Evolutionary conservation across 23 red algal genomes (phyloP).

Genomic region (Rhodosorus marinus): DNA sequence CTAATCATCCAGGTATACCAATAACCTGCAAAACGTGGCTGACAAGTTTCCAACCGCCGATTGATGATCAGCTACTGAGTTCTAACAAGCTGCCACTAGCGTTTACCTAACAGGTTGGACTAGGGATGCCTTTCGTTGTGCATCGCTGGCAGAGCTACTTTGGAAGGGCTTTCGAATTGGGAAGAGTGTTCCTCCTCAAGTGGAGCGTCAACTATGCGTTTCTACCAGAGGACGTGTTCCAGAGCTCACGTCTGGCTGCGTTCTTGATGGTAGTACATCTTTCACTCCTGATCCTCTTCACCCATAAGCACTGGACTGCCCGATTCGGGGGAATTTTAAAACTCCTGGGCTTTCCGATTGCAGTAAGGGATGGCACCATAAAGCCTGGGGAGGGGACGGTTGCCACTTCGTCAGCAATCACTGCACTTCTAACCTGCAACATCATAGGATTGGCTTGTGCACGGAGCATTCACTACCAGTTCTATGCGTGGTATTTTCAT

Average conservation of each 20-base stretch:
- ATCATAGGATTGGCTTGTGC: constrained; percentile 65
- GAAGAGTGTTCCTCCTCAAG: constrained; percentile 41
- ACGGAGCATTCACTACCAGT: constrained; percentile 87
- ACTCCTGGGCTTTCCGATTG: neutral
- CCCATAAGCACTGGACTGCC: constrained; percentile 20
- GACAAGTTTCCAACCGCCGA: constrained; percentile 15
- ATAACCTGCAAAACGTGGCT: no score
- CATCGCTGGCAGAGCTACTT: no score
- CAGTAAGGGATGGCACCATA: neutral
- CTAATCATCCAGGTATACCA: constrained; percentile 38
- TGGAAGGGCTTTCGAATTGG: constrained; percentile 71
- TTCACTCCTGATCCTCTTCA: constrained; percentile 24
- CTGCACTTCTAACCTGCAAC: constrained; percentile 42
- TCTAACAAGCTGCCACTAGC: no score
- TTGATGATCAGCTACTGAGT: constrained; percentile 30
- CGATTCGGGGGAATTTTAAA: constrained; percentile 2
- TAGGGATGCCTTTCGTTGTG: no score
- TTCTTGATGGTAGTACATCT: constrained; percentile 34
- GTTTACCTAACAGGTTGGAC: no score
- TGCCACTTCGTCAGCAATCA: neutral
- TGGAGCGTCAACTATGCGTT: constrained; percentile 86
- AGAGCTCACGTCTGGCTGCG: constrained; percentile 16
- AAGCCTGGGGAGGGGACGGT: neutral
- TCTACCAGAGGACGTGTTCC: constrained; percentile 26
- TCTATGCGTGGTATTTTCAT: constrained; percentile 76